Conservation (phyloP, 2,329 filamentous ascomycete species). For the Verticillium alfalfae region DNA sequence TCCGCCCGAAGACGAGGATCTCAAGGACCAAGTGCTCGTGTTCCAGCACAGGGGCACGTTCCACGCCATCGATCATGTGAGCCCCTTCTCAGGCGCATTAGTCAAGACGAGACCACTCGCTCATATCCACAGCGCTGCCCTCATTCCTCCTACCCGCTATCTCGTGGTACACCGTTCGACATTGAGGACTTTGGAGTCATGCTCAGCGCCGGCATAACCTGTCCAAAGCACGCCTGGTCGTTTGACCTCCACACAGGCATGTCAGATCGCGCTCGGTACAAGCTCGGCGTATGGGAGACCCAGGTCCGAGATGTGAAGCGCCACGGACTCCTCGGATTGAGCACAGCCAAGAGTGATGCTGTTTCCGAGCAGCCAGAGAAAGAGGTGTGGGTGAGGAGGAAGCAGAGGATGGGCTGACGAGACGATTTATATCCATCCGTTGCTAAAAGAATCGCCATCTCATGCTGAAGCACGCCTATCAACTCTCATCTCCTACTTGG, state of each 20-base stretch:
- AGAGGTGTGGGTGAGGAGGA: conserved; percentile 39
- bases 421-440: neutral
- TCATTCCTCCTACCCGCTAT: conserved; percentile 62
- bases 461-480: too few species aligned
- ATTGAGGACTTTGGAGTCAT: conserved; percentile 68
- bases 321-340: accelerated
- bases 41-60: conserved; percentile 59
- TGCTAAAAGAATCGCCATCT: too few species aligned
- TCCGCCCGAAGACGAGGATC: conserved; percentile 21
- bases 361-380: conserved; percentile 10
- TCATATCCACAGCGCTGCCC: conserved; percentile 50
- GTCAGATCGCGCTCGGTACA: conserved; percentile 57
- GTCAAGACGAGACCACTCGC: neutral
- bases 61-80: conserved; percentile 65
- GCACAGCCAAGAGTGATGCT: neutral
- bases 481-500: too few species aligned
- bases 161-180: conserved; percentile 57
- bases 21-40: conserved; percentile 58
- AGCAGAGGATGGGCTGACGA: conserved; percentile 28
- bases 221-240: conserved; percentile 66
- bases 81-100: conserved; percentile 15
- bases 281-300: conserved; percentile 58
- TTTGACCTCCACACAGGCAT: conserved; percentile 62
- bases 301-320: conserved; percentile 34
- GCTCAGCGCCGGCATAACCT: conserved; percentile 57